Evolutionary conservation across 345 rosid genomes (phyloP).

Genomic region (Dipteronia dyeriana): DNA sequence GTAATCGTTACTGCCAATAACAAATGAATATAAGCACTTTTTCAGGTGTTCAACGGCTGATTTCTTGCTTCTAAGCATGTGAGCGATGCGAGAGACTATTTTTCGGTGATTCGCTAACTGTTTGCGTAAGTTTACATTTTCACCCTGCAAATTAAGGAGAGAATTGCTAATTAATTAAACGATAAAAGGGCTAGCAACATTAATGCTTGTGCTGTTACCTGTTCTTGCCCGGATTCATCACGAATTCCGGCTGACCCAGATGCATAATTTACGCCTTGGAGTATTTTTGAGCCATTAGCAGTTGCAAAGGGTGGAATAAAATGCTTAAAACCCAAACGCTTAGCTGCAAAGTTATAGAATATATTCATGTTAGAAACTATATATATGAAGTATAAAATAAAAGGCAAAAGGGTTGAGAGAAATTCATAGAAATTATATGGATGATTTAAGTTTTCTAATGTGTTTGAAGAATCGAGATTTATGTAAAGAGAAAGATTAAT

Average conservation of each 20-base stretch:
- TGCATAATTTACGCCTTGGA: conserved; percentile 49
- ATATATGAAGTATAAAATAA: too few relatives aligned
- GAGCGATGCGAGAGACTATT: conserved; percentile 14
- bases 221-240: conserved; percentile 33
- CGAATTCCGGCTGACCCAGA: conserved; percentile 52
- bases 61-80: neutral
- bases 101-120: conserved; percentile 38
- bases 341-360: conserved; percentile 22
- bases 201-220: conserved; percentile 22
- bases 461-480: neutral
- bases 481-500: neutral
- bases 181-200: neutral
- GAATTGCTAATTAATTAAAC: neutral
- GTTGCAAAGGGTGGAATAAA: conserved; percentile 39
- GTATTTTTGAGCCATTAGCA: conserved; percentile 17
- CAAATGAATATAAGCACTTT: conserved; percentile 36
- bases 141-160: conserved; percentile 40
- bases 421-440: too few relatives aligned
- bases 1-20: conserved; percentile 50
- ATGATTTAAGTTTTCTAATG: too few relatives aligned
- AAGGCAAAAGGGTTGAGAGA: neutral
- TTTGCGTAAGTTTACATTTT: conserved; percentile 37
- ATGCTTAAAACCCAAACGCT: conserved; percentile 31
- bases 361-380: neutral
- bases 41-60: conserved; percentile 12